Evolutionary conservation across 305 asterid species (phyloP), one percentile per base, ranked within the genome.

Genomic region (Fraxinus angustifolia): DNA sequence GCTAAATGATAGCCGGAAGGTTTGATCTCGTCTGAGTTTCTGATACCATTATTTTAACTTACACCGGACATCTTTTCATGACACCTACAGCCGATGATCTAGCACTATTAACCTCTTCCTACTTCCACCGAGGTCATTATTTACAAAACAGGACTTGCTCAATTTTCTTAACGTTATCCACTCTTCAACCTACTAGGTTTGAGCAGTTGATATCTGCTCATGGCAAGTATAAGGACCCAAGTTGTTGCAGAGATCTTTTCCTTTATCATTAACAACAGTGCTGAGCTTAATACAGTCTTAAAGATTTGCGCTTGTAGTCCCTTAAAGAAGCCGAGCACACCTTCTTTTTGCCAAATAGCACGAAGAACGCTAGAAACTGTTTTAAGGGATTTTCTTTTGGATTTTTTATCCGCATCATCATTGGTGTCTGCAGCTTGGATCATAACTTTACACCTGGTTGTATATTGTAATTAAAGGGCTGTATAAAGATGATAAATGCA

Each of bases 221-320:
- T 40, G 8, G 94, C 96, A 76, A 93, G 86, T 87, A 95, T 76
- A 26, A 90, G 65, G 71, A 92, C 89, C 98, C 99, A 93, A 36
- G 97, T 92, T 28, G 91, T 84, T 88, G 94, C 94, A 30, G 96
- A 87, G 90, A 95, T 92, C 85, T 95, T 95, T 88, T 93, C 98
- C 87, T 95, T 95, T 83, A 93, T 91, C 99, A 95, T 95, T 85
- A 95, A 85, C 38, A 93, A 91, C 87, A 95, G 82, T 0, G 98
- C 98, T 73, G 97, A 89, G 83, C 95, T 91, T 78, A 92, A 84
- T 71, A 94, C 97, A n/a, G 99, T 95, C 85, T 95, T 95, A 81
- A 95, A 88, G 82, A 95, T 91, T 84, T 94, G 99, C 4, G 97
- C 97, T 48, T 91, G 90, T 82, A 94, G 81, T 36, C 98, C 98